These are phyloP conservation scores for Penicillium cataractarum DNA, from an alignment of 495 filamentous ascomycete species.

Conservation along the genomic window DNA sequence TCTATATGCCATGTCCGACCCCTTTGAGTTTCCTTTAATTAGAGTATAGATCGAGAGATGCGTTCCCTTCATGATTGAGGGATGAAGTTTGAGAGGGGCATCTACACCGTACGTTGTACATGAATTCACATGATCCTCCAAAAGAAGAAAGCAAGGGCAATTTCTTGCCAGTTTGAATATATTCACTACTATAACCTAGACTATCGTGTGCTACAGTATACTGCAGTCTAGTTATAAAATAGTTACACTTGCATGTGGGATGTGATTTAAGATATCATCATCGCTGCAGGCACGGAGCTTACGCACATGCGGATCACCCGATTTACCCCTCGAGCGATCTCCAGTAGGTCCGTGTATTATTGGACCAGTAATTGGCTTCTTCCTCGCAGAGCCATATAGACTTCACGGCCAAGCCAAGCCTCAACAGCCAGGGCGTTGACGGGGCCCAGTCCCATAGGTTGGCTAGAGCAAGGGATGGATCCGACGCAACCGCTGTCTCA, in stretches of 20 bases:
- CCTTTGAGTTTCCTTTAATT: conserved; percentile 11
- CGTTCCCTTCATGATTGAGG: not conserved
- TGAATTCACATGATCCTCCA: conserved; percentile 3
- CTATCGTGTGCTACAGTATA: not conserved
- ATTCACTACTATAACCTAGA: not conserved
- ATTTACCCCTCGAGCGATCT: conserved; percentile 15
- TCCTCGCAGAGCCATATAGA: not conserved
- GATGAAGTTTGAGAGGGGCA: not conserved
- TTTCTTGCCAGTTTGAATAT: not conserved
- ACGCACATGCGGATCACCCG: conserved; percentile 3
- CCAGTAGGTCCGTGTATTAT: not conserved
- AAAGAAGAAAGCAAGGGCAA: conserved; percentile 4
- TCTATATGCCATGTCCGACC: not conserved
- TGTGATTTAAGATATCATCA: conserved; percentile 2
- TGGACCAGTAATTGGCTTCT: not conserved
- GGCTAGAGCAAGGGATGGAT: conserved; percentile 21
- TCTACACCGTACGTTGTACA: conserved; percentile 3
- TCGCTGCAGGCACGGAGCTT: conserved; percentile 9
- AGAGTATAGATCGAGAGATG: conserved; percentile 19
- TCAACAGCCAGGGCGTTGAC: conserved; percentile 2
- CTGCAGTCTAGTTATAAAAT: too few relatives aligned
- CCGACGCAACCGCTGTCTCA: conserved; percentile 24
- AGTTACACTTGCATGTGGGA: conserved; percentile 2
- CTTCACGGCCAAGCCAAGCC: not conserved
- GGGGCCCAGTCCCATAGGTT: conserved; percentile 4